These are phyloP conservation scores for Malus fusca DNA, from an alignment of 306 rosid species.

Conservation along the genomic window DNA sequence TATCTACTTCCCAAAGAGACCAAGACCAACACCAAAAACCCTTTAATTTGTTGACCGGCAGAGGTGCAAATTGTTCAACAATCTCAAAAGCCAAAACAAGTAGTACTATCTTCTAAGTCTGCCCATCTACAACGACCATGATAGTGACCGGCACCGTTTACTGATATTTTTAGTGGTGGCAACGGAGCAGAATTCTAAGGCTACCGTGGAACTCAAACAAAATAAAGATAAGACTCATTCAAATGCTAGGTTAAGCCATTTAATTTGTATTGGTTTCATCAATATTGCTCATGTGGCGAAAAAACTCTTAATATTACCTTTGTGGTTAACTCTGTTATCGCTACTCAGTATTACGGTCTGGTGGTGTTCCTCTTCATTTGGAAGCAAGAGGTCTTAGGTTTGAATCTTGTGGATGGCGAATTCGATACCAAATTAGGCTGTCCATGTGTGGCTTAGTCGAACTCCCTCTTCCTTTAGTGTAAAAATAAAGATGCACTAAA, in stretches of 20 bases:
- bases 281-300: not conserved
- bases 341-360: no score
- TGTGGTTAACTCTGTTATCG: not conserved
- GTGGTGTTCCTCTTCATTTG: no score
- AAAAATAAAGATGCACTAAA: no score
- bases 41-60: not conserved
- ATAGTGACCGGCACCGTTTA: not conserved
- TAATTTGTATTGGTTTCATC: not conserved
- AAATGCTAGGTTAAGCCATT: not conserved
- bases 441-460: no score
- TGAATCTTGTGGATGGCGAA: no score
- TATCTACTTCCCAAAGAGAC: not conserved
- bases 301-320: no score
- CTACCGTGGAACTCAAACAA: not conserved
- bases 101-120: not conserved
- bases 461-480: no score
- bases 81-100: not conserved
- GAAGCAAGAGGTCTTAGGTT: no score
- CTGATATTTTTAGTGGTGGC: not conserved
- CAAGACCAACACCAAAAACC: not conserved
- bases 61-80: not conserved
- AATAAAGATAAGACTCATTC: not conserved
- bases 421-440: no score
- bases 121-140: not conserved
- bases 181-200: not conserved